Evolutionary conservation across 345 rosid genomes (phyloP).

Genomic region (Clausena lansium): DNA sequence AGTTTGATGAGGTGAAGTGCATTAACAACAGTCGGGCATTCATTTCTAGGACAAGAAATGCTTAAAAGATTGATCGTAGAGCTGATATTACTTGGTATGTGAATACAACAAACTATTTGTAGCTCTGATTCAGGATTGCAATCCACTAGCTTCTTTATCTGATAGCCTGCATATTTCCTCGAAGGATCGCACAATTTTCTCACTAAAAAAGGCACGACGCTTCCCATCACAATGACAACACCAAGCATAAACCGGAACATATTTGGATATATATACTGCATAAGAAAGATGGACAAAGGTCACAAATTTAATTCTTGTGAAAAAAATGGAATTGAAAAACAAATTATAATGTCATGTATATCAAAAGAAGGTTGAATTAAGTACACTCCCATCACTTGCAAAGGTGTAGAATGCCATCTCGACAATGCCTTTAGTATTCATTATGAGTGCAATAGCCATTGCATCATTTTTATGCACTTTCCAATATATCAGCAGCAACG

Average conservation of each 20-base stretch:
- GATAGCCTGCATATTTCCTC: constrained; percentile 25
- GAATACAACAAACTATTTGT: constrained; percentile 31
- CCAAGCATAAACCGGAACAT: background rate
- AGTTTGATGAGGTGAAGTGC: constrained; percentile 33
- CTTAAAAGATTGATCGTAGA: constrained; percentile 28
- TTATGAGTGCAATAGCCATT: background rate
- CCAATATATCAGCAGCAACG: background rate
- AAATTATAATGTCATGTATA: too few relatives aligned
- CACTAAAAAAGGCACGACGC: constrained; percentile 14
- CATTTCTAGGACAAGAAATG: constrained; percentile 11
- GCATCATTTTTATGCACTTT: constrained; percentile 17
- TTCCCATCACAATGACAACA: background rate
- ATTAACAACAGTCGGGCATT: constrained; percentile 17
- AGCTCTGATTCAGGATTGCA: constrained; percentile 9
- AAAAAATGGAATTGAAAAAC: too few relatives aligned
- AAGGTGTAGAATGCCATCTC: background rate
- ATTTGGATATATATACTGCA: background rate
- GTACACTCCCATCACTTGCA: background rate
- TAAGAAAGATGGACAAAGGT: too few relatives aligned
- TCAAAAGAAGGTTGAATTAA: too few relatives aligned
- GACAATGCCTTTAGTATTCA: background rate
- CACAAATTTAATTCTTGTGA: too few relatives aligned
- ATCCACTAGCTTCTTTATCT: constrained; percentile 18
- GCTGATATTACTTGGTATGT: constrained; percentile 23
- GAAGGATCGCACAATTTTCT: constrained; percentile 26